Conservation (phyloP, 495 filamentous ascomycete species). For the Neurospora sp. region DNA sequence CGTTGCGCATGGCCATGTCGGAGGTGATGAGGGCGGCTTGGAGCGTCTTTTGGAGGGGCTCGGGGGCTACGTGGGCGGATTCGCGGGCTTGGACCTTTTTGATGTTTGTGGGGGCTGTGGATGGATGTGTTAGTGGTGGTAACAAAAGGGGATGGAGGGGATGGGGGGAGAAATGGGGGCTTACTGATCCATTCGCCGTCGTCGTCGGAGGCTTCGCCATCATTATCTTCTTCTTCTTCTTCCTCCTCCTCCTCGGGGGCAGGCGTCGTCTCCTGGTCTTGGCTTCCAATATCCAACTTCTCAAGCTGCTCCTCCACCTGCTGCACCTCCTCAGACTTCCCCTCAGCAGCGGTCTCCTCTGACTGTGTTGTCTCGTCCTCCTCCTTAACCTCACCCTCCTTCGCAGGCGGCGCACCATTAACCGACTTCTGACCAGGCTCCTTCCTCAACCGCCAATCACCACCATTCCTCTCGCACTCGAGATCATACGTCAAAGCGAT, state of each 20-base stretch:
- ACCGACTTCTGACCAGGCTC: slow-evolving; percentile 65
- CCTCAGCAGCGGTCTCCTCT: background rate
- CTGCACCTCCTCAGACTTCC: slow-evolving; percentile 40
- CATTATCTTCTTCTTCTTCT: slow-evolving; percentile 39
- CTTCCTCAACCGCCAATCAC: slow-evolving; percentile 66
- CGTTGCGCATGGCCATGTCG: slow-evolving; percentile 96
- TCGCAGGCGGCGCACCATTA: slow-evolving; percentile 57
- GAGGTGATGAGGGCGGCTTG: slow-evolving; percentile 81
- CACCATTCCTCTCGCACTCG: slow-evolving; percentile 72
- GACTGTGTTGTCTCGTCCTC: slow-evolving; percentile 7
- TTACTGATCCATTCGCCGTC: slow-evolving; percentile 62
- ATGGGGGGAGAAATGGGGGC: background rate
- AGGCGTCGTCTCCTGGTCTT: background rate
- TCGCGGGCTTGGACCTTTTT: slow-evolving; percentile 69
- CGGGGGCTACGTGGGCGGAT: slow-evolving; percentile 31
- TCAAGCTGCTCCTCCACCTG: slow-evolving; percentile 7
- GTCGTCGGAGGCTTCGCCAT: slow-evolving; percentile 18
- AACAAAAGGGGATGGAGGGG: too few species aligned
- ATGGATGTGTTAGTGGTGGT: background rate
- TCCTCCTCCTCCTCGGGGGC: slow-evolving; percentile 10
- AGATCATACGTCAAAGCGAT: slow-evolving; percentile 87
- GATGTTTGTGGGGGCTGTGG: slow-evolving; percentile 65
- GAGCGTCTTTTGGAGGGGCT: slow-evolving; percentile 51
- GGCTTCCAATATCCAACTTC: slow-evolving; percentile 3
- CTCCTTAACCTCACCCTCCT: slow-evolving; percentile 5